Conservation (phyloP, 2,329 filamentous ascomycete genomes). For the Ceratocystis ficicola region DNA sequence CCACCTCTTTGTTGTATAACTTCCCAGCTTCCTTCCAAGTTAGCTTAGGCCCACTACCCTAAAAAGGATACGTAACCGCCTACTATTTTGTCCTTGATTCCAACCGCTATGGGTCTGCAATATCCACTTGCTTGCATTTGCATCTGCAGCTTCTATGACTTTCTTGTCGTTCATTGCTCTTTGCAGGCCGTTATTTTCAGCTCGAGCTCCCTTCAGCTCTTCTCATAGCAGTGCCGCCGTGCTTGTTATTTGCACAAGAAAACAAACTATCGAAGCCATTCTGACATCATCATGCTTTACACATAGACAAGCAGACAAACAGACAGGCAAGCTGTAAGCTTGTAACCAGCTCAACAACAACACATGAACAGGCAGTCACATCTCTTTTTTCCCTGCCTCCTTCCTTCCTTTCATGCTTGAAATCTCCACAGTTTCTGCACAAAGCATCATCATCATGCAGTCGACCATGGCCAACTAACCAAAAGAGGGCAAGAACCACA, state of each 20-base stretch:
- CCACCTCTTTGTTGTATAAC: no score
- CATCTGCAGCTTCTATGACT: background rate
- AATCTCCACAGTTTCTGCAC: conserved; percentile 4
- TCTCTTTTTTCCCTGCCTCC: background rate
- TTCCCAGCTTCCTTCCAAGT: background rate
- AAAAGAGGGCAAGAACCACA: background rate
- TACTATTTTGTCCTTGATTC: background rate
- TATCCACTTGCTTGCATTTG: background rate
- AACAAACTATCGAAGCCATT: no score
- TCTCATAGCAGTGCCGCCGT: no score
- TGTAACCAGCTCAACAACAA: background rate
- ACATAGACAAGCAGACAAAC: background rate
- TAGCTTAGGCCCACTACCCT: background rate
- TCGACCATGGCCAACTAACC: background rate
- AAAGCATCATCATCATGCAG: conserved; percentile 6
- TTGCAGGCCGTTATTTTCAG: background rate
- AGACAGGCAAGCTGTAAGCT: background rate
- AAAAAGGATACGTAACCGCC: background rate
- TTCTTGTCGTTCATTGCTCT: background rate
- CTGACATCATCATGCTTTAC: no score
- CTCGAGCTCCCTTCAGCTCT: no score
- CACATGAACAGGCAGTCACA: background rate
- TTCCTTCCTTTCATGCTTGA: conserved; percentile 1
- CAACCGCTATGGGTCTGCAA: background rate
- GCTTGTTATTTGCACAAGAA: no score